These are phyloP conservation scores for Colletotrichum sublineola DNA, from an alignment of 2,329 filamentous ascomycete genomes.

Conservation along the genomic window DNA sequence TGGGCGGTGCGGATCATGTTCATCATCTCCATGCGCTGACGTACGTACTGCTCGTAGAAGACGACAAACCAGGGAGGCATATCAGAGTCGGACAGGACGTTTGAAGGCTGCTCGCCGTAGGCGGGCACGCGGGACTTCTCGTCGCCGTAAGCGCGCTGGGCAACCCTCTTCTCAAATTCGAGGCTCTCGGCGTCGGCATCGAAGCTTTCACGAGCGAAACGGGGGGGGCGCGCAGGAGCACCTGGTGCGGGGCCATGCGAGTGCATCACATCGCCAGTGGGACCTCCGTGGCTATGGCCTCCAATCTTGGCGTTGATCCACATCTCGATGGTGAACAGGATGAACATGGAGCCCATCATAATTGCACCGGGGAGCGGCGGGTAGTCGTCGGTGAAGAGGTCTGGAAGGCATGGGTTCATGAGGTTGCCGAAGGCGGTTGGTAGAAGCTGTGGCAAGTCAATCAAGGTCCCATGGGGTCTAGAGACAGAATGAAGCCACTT, in stretches of 20 bases:
- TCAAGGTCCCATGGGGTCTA: not conserved
- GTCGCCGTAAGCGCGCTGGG: constrained; percentile 56
- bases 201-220: constrained; percentile 50
- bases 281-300: constrained; percentile 70
- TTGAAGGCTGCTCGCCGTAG: constrained; percentile 44
- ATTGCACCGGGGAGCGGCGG: constrained; percentile 74
- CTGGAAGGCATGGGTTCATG: constrained; percentile 67
- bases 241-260: constrained; percentile 32
- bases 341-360: constrained; percentile 73
- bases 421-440: constrained; percentile 70
- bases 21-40: constrained; percentile 71
- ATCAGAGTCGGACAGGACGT: constrained; percentile 54
- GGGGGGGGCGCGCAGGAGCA: constrained; percentile 50
- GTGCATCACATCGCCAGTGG: constrained; percentile 55
- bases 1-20: constrained; percentile 61
- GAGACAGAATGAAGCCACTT: constrained; percentile 44
- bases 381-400: constrained; percentile 71
- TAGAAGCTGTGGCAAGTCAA: constrained; percentile 57
- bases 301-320: constrained; percentile 71
- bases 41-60: constrained; percentile 73
- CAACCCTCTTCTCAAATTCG: constrained; percentile 58
- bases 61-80: constrained; percentile 75
- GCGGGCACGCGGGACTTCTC: constrained; percentile 49
- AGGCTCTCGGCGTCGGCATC: constrained; percentile 50
- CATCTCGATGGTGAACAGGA: constrained; percentile 73